Evolutionary conservation across 2,329 filamentous ascomycete species (phyloP), one percentile per base, ranked within the genome.

Genomic region (Acephala macrosclerotiorum): DNA sequence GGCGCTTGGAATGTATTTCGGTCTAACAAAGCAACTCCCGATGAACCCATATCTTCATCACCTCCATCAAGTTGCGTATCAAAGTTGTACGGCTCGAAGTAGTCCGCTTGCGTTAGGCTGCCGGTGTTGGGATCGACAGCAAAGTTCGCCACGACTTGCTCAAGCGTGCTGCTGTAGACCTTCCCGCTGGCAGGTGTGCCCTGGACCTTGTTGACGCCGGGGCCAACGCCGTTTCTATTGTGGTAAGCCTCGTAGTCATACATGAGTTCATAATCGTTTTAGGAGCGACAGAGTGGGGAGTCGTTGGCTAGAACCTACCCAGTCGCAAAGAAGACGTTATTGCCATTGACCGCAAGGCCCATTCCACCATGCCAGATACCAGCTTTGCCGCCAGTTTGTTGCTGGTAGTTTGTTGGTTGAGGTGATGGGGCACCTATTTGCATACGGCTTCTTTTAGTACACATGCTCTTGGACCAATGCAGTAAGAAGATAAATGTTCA

Each of bases 331-430:
- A 45, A 64, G 20, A 64, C 62, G 26, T 47, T 59, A n/a, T 60
- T 60, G 1, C 38, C 49, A 14, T 57, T 18, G 14, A 57, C 25
- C 35, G 62, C 62, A 35, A 64, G 45, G 47, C 62, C 62, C 45
- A 64, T 55, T 45, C 62, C 62, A 1, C 38, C 56, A 18, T 64
- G 62, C 62, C 62, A 64, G 45, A 64, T 64, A 38, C 56, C 62
- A 45, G 62, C 57, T 47, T 64, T 64, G 11, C 62, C 62, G 25
- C 58, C 45, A 6, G 40, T 33, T 57, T 57, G 51, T 20, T 45
- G 7, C 12, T 22, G 6, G 38, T 58, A 58, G 36, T 57, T 63
- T 25, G 45, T 47, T 29, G 35, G 38, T 36, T 63, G 26, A 11
- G 60, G n/a, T 18, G 40, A 8, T 57, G 60, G 60, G 16, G 26